These are phyloP conservation scores for Mycena polygramma DNA, from an alignment of 768 basidiomycete species.

Conservation along the genomic window DNA sequence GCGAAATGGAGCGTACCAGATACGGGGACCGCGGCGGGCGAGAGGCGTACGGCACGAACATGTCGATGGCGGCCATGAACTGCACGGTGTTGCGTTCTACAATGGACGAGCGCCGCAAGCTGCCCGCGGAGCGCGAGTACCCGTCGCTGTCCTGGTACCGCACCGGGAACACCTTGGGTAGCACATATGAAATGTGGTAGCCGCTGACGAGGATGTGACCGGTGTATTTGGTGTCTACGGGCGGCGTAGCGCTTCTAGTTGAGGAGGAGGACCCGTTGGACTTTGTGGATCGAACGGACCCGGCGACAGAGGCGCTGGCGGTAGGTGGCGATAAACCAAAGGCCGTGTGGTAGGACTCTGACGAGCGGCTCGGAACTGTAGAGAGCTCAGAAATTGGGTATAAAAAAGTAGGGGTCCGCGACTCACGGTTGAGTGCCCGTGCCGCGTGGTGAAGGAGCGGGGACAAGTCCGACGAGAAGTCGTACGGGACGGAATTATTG, in stretches of 20 bases:
- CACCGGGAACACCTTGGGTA: conserved; percentile 74
- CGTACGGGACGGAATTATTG: conserved; percentile 77
- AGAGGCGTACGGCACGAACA: conserved; percentile 78
- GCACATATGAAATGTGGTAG: conserved; percentile 81
- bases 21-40: conserved; percentile 82
- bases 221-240: conserved; percentile 76
- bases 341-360: conserved; percentile 71
- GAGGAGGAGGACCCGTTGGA: conserved; percentile 49
- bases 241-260: conserved; percentile 48
- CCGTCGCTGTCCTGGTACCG: conserved; percentile 49
- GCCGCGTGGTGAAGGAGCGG: conserved; percentile 79
- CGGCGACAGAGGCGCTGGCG: conserved; percentile 44
- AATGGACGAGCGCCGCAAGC: conserved; percentile 66
- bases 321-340: conserved; percentile 59
- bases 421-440: conserved; percentile 66
- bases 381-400: background rate
- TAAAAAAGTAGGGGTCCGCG: background rate
- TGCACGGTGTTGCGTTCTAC: conserved; percentile 72
- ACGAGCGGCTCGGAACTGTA: conserved; percentile 66
- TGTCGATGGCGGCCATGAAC: conserved; percentile 86
- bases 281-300: conserved; percentile 53
- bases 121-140: conserved; percentile 44
- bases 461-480: conserved; percentile 73
- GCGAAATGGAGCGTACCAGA: conserved; percentile 60
- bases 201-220: conserved; percentile 83